A percentile compares a stretch with the other conserved stretches of the same genome.
Conservation (phyloP, 208 protist species). For the Trypanosoma boissoni region DNA sequence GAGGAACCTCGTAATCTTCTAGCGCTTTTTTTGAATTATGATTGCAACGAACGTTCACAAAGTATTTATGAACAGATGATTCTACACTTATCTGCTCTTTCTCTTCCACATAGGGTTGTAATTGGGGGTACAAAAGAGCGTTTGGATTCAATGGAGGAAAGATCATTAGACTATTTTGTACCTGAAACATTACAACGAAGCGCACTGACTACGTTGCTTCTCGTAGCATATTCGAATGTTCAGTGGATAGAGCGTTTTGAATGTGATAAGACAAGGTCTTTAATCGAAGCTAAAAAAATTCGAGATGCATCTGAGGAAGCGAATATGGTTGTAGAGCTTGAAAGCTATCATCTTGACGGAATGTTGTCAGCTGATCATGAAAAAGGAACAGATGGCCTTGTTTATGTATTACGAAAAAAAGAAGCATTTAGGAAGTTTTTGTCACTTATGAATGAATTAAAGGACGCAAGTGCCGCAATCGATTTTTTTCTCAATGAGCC, state of each 20-base stretch:
- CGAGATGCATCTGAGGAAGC: background rate
- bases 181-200: conserved; percentile 51
- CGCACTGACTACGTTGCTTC: conserved; percentile 59
- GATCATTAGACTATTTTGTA: conserved; percentile 54
- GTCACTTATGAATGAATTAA: conserved; percentile 66
- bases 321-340: background rate
- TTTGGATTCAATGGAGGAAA: conserved; percentile 2
- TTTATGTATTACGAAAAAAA: conserved; percentile 60
- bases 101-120: conserved; percentile 10
- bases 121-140: background rate
- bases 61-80: conserved; percentile 95
- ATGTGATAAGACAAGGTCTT: conserved; percentile 22
- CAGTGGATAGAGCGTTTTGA: conserved; percentile 90
- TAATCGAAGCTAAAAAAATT: background rate
- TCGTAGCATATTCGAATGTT: conserved; percentile 71
- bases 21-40: conserved; percentile 97
- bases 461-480: conserved; percentile 41
- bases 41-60: conserved; percentile 94
- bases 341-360: conserved; percentile 5
- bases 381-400: conserved; percentile 31
- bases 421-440: conserved; percentile 70
- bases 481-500: conserved; percentile 36
- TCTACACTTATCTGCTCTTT: conserved; percentile 76
- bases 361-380: background rate
- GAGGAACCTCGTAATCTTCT: conserved; percentile 94